Conservation (phyloP, 2,329 filamentous ascomycete species). For the Nemania sp. region DNA sequence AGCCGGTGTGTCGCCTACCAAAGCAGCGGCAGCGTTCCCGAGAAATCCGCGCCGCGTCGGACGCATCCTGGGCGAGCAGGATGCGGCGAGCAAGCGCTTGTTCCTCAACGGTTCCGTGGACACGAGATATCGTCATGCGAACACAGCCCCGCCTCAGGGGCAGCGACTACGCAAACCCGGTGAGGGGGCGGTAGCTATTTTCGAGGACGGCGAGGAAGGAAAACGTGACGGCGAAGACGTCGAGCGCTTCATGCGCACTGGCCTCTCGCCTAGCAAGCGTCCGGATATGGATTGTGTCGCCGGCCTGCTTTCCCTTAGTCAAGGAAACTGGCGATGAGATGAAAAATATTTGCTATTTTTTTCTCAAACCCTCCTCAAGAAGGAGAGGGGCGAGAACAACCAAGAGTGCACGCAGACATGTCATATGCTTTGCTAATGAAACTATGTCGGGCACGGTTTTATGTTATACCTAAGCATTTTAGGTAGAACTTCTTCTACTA, state of each 20-base stretch:
- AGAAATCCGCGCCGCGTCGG: slow-evolving; percentile 57
- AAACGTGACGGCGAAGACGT: slow-evolving; percentile 68
- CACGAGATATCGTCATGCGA: slow-evolving; percentile 48
- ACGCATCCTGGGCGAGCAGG: slow-evolving; percentile 57
- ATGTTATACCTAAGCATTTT: slow-evolving; percentile 9
- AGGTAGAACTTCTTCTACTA: slow-evolving; percentile 3
- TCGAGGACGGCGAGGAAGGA: slow-evolving; percentile 59
- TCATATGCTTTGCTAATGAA: background rate
- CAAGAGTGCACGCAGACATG: background rate
- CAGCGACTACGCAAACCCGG: slow-evolving; percentile 42
- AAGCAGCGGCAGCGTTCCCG: slow-evolving; percentile 31
- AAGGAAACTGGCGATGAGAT: slow-evolving; percentile 85
- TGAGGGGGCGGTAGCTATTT: slow-evolving; percentile 58
- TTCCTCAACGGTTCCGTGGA: slow-evolving; percentile 43
- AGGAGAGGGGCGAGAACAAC: background rate
- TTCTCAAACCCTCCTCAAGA: background rate
- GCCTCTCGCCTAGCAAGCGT: slow-evolving; percentile 76
- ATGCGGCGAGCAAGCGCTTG: slow-evolving; percentile 48
- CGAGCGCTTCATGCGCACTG: slow-evolving; percentile 77
- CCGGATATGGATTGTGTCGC: slow-evolving; percentile 90
- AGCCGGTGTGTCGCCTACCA: slow-evolving; percentile 18
- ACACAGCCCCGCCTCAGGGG: slow-evolving; percentile 57
- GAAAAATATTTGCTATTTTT: background rate
- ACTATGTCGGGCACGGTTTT: background rate
- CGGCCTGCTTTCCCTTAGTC: slow-evolving; percentile 86